These are phyloP conservation scores for Retiboletus flavoniger DNA, from an alignment of 1,284 basidiomycete species.

Conservation along the genomic window DNA sequence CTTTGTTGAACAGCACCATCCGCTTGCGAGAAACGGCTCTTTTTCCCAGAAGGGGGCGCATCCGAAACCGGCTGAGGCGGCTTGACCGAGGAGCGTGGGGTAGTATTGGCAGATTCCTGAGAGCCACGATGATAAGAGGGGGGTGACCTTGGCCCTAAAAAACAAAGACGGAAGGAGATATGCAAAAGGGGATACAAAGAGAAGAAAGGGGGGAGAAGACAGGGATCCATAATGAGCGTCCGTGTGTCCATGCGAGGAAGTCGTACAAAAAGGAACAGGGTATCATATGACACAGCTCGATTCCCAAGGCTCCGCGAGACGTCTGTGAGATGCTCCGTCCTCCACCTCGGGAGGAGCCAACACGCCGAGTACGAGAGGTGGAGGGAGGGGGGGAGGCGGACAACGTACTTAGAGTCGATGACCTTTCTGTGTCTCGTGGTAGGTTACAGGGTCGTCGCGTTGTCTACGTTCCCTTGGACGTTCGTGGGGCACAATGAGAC, in stretches of 20 bases:
- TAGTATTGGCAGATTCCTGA: constrained; percentile 19
- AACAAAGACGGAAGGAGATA: constrained; percentile 40
- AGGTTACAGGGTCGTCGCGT: constrained; percentile 30
- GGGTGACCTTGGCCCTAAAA: constrained; percentile 57
- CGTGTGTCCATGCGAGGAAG: constrained; percentile 50
- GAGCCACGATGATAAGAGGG: constrained; percentile 27
- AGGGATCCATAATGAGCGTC: constrained; percentile 56
- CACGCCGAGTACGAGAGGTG: constrained; percentile 42
- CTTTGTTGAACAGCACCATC: constrained; percentile 12
- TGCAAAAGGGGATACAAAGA: constrained; percentile 37
- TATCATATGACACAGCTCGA: constrained; percentile 43
- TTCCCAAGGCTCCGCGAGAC: constrained; percentile 54
- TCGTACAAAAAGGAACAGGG: constrained; percentile 43
- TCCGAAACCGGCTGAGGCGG: constrained; percentile 18
- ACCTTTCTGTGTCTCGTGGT: constrained; percentile 42
- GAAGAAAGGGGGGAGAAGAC: constrained; percentile 34
- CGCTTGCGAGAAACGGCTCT: constrained; percentile 28
- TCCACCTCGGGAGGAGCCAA: constrained; percentile 51
- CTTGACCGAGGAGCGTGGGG: constrained; percentile 19
- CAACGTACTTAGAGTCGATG: constrained; percentile 73
- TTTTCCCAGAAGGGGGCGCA: constrained; percentile 9
- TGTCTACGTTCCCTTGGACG: constrained; percentile 29
- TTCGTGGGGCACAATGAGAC: constrained; percentile 13
- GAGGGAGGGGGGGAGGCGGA: constrained; percentile 58
- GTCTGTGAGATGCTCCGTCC: constrained; percentile 42